Conservation (phyloP, 176 grass and related monocot species). For the Ensete ventricosum region DNA sequence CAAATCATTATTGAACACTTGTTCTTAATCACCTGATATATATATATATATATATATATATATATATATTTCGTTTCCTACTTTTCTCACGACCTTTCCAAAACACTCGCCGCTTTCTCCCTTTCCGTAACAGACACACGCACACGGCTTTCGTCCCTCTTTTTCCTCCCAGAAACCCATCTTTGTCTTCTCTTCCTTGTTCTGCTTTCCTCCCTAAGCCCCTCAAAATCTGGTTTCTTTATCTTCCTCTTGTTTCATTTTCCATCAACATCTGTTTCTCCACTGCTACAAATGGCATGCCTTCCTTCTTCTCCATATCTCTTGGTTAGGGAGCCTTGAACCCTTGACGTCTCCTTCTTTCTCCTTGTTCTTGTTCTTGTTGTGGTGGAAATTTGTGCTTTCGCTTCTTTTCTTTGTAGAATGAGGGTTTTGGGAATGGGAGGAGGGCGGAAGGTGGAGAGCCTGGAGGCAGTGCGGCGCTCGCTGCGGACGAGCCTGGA, state of each 20-base stretch:
- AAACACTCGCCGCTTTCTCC: constrained; percentile 1
- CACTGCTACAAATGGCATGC: not conserved
- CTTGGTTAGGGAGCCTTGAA: not conserved
- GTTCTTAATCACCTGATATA: not conserved
- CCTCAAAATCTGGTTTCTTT: not conserved
- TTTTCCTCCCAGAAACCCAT: not conserved
- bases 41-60: no score
- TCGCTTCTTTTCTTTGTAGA: not conserved
- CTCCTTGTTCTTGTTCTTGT: not conserved
- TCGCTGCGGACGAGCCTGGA: constrained; percentile 39
- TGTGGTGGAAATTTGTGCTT: not conserved
- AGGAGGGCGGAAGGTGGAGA: constrained; percentile 24
- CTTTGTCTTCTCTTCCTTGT: not conserved
- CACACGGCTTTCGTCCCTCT: not conserved
- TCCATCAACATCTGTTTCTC: not conserved
- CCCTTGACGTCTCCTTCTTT: not conserved
- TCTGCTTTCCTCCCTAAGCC: not conserved
- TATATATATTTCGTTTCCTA: no score
- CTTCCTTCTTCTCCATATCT: not conserved
- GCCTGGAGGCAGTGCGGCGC: constrained; percentile 35
- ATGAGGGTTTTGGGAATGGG: constrained; percentile 11
- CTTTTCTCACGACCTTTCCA: not conserved
- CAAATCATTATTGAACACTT: not conserved
- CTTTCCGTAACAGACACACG: constrained; percentile 21
- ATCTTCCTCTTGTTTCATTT: not conserved